Evolutionary conservation across 1,284 basidiomycete species (phyloP), one percentile per base, ranked within the genome.

Genomic region (Trametes sp.): DNA sequence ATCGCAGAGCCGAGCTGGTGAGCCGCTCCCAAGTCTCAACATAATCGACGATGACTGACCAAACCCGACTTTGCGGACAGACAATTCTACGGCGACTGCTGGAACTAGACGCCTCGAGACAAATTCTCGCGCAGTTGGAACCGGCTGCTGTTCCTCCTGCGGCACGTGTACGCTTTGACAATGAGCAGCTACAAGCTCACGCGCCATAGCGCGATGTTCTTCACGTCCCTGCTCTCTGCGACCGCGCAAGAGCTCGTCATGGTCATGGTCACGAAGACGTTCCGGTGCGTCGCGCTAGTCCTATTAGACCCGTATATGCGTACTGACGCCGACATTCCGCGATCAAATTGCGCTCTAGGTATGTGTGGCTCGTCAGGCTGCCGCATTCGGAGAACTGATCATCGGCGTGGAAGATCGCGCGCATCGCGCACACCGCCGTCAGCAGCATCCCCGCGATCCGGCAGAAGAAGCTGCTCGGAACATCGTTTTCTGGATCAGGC

Each of bases 41-140:
- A n/a, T n/a, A n/a, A 33, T 5, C 5, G 11, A 5, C 11, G 95
- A 79, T 33, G 6, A 11, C 31, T 33, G 6, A 33, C 31, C 31
- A 33, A 5, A 97, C 28, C 8, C 65, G 92, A 92, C 74, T 99
- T 98, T 73, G 95, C 95, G 28, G 97, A 99, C 75, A 85, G 97
- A 45, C 93, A 96, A 69, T 98, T 98, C 76, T 99, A 98, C 77
- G 93, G 96, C 77, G 96, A 98, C 75, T 98, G 95, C 91, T 98
- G 97, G 97, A 99, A 98, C 79, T 94, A 94, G 1, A 95, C 92
- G 0, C 93, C 92, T 2, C 97, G 94, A 92, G 98, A 98, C 73
- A 94, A 98, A 75, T 99, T 98, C 77, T 92, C 94, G 7, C 88
- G 96, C 52, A 96, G 96, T 78, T 98, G 96, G 96, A 98, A 98